Base-by-base conservation (phyloP, 306 rosid genomes). In the Abrus precatorius region DNA sequence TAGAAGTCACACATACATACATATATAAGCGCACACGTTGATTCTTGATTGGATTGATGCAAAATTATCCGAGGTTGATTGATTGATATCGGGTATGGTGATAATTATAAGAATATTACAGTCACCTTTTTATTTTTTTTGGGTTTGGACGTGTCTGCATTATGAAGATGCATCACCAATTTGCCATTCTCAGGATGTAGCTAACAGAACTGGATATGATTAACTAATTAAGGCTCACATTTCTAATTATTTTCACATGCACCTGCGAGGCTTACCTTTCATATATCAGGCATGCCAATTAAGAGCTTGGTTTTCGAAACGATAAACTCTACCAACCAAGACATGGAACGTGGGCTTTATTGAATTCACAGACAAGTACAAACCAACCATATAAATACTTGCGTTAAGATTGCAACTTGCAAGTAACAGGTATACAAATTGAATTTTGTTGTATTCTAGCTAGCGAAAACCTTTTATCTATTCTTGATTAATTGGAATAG, bases 341-440 rank as follows among this genome's bases (percentile, higher is more conserved):
- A 43, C 55, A 53, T 69, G 59, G 68, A 78, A 78, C 6, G 44
- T 54, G 56, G 75, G n/a, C 6, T 61, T 3, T 61, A 33, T 1
- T 12, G 45, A 1, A 32, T 30, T 30, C 5, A 56, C 0, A 56
- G 1, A 59, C 41, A 28, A 56, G 67, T 32, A 11, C 67, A 60
- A 20, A 11, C 3, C 43, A 6, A 32, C 10, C 20, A 20, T 20
- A 20, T 20, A 20, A 20, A 20, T 20, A 59, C 14, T 8, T 53
- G 81, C n/a, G 40, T 36, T 20, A 20, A 20, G 20, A 20, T 20
- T 34, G 41, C 14, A 29, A 12, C 20, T 72, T 53, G 64, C 36
- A n/a, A 40, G 20, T 52, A 53, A 4, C 45, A 36, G 38, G 52
- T 28, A 40, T 12, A 5, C 32, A 60, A 54, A 28, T 63, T 34